Evolutionary conservation across 805 yeast species (phyloP), one percentile per base, ranked within the genome.

Genomic region (Hanseniaspora jakobsenii): DNA sequence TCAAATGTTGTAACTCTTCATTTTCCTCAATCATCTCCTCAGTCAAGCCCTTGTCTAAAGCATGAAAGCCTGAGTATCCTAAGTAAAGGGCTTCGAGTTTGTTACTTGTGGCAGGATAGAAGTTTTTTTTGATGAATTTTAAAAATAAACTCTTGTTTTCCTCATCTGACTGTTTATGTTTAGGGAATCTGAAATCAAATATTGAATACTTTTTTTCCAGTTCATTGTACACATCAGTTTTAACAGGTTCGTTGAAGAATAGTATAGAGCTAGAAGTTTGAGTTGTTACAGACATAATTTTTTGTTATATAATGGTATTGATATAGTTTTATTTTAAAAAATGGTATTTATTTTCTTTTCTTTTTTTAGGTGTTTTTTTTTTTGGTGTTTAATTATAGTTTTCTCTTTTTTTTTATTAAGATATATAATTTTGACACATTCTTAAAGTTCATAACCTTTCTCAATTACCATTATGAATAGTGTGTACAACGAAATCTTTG

Each of bases 11-110:
- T 1, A 81, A 78, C n/a, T 69, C 66, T 10, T 43, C 31, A 13
- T 46, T 45, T 18, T 59, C 54, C 1, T 61, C 66, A 26, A 73
- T 54, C 4, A 76, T 44, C 3, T 66, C 69, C 23, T 55, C 55
- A 1, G 64, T 61, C 49, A 75, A 65, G 0, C 80, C 48, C 13
- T 28, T 78, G 1, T 78, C 78, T 6, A 72, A 54, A 2, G 63
- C 59, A 26, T 61, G 54, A 49, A 76, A 73, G 1, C 78, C 79
- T 24, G 70, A 64, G 72, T 77, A 75, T 0, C 77, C 78, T 2
- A 72, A 77, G 55, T 75, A 77, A 10, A 77, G 71, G 7, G 73
- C 82, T 7, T 54, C 61, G 13, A 59, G 35, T 30, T 41, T 51
- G 31, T 51, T 49, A 7, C 37, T 31, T 2, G 50, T 27, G n/a